Percentiles rank a stretch among this genome's conserved stretches.
phyloP scores from a whole-genome alignment of 148 eudicot species.

The Silene conica region DNA sequence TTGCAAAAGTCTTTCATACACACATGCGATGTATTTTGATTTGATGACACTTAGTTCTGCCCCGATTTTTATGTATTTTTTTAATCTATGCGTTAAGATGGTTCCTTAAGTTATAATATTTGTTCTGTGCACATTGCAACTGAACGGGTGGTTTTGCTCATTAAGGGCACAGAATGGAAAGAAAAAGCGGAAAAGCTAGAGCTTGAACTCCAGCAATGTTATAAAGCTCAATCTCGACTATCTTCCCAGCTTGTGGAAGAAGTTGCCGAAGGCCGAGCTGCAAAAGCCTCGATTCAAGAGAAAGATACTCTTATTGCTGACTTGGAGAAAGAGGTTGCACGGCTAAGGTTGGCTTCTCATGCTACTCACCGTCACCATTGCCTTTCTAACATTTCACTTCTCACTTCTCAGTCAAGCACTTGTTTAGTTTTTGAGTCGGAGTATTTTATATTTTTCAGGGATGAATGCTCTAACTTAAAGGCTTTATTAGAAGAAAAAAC shows the following conservation, averaged over 20 bases:
- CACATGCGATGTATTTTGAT: background rate
- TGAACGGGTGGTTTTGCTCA: slow-evolving; percentile 22
- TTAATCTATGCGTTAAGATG: background rate
- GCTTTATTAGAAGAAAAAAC: slow-evolving; percentile 64
- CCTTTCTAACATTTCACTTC: background rate
- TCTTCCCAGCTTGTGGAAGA: slow-evolving; percentile 92
- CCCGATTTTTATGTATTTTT: background rate
- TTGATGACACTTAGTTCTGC: slow-evolving; percentile 8
- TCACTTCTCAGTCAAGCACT: background rate
- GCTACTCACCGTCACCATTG: background rate
- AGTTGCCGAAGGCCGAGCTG: slow-evolving; percentile 83
- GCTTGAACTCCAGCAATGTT: slow-evolving; percentile 91
- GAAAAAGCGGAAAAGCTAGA: slow-evolving; percentile 94
- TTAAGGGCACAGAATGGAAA: slow-evolving; percentile 92
- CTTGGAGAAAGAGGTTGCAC: slow-evolving; percentile 53
- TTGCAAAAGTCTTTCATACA: background rate
- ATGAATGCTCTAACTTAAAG: slow-evolving; percentile 59
- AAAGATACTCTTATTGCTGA: slow-evolving; percentile 58
- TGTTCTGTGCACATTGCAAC: slow-evolving; percentile 14
- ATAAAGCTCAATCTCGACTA: slow-evolving; percentile 89
- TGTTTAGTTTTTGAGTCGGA: slow-evolving; percentile 3
- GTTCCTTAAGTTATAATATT: background rate
- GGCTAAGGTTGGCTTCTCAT: slow-evolving; percentile 48
- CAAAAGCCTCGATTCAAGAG: slow-evolving; percentile 63
- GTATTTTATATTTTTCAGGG: slow-evolving; percentile 42